Conservation (phyloP, 192 early-diverging fungal genomes). For the Umbelopsis ramanniana region DNA sequence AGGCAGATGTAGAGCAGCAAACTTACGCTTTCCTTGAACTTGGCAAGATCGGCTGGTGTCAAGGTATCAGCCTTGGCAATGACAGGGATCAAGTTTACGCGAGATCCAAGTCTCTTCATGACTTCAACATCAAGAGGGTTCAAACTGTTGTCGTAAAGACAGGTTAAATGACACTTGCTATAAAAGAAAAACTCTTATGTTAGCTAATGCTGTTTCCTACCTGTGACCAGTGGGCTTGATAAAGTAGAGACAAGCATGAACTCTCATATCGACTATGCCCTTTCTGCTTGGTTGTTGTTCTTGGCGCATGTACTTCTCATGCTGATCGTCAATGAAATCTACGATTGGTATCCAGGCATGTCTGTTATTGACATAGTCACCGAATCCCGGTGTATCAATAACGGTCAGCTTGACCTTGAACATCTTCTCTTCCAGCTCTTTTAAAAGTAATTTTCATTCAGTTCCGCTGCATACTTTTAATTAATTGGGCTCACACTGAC, state of each 20-base stretch:
- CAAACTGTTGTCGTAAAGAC: not conserved
- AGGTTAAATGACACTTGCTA: no score
- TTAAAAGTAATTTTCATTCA: not conserved
- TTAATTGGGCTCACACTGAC: constrained; percentile 13
- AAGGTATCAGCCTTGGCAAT: constrained; percentile 99
- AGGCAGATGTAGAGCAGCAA: not conserved
- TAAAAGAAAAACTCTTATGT: no score
- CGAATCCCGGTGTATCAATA: constrained; percentile 90
- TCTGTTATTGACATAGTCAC: constrained; percentile 90
- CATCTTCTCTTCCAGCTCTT: constrained; percentile 96
- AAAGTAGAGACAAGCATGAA: constrained; percentile 98
- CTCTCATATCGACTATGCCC: constrained; percentile 90
- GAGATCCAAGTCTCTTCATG: constrained; percentile 95
- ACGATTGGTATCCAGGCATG: constrained; percentile 98
- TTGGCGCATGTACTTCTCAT: constrained; percentile 91
- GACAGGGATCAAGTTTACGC: constrained; percentile 97
- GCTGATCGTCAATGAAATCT: constrained; percentile 98
- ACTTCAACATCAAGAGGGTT: constrained; percentile 87
- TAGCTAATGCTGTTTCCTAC: constrained; percentile 27
- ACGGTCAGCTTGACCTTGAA: constrained; percentile 96
- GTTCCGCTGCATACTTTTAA: not conserved
- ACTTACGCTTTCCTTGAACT: constrained; percentile 93
- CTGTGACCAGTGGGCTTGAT: constrained; percentile 98
- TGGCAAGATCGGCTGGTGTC: constrained; percentile 85
- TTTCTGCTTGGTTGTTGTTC: constrained; percentile 88